Base-by-base conservation (phyloP, 139 green algal genomes). In the Spirogloea muscicola region DNA sequence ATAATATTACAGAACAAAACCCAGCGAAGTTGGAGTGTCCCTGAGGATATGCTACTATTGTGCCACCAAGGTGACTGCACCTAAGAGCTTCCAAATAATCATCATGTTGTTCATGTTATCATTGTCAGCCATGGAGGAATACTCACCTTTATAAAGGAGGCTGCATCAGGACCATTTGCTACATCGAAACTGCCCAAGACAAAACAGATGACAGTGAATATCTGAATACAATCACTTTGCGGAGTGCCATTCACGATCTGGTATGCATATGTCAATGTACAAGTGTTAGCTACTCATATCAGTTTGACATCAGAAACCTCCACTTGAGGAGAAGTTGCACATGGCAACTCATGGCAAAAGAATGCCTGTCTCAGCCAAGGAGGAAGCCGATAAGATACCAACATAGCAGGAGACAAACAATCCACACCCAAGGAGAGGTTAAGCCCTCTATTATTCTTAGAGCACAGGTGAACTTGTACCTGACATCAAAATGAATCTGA, bases 401-500 rank as follows among this genome's bases (percentile, higher is more conserved):
- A n/a, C n/a, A n/a, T n/a, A n/a, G n/a, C n/a, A n/a, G n/a, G n/a
- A n/a, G n/a, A n/a, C n/a, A n/a, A n/a, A n/a, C n/a, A n/a, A n/a
- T n/a, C n/a, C n/a, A n/a, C 46, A 55, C 46, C 21, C 21, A 31
- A 55, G 46, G 21, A 55, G 46, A 55, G 46, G 21, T 55, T 55
- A 55, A 55, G 21, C 46, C 21, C 21, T 55, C 21, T 31, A 55
- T 55, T 21, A 21, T 21, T 55, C 21, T 55, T 21, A 55, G 21
- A 55, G 46, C 21, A 21, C 21, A 55, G 21, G 46, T 66, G n/a
- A 48, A 18, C 27, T 66, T 66, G 21, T 66, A 78, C 38, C 71
- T 91, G n/a, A 98, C 80, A 74, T 98, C 94, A 79, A 98, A 97
- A 2, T 86, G 78, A 37, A 96, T 81, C 16, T 85, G 79, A 40